Base-by-base conservation (phyloP, 352 stramenopile species). In the Pilasporangium apinafurcum region DNA sequence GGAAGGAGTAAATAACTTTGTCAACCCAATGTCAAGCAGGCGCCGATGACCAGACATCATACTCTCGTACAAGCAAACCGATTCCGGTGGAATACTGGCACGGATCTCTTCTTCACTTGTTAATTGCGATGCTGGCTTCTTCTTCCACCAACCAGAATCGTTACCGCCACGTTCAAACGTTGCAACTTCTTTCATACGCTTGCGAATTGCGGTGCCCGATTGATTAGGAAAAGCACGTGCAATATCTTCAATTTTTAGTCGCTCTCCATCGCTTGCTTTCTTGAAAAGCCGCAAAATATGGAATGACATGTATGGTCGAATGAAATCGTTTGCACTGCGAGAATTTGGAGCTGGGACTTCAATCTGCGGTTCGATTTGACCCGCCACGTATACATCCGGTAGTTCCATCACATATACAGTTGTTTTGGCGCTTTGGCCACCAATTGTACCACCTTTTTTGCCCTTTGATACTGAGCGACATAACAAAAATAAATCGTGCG, bases 31-130 rank as follows among this genome's bases (percentile, higher is more conserved):
- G 55, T 92, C 81, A 25, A 91, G 44, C 5, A 92, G 61, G 13
- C 74, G 64, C 16, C 79, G 56, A 42, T 92, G 78, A n/a, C 81
- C 81, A 22, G 77, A 78, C 81, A 92, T 92, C 78, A 90, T 90
- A 28, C 75, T 91, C 51, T 92, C 81, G 48, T 92, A 89, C 21
- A 92, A 59, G 44, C 81, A 92, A 13, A 92, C 81, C 18, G 69
- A 83, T 47, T 92, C 81, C 12, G 81, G 81, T 2, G 70, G 68
- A 37, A 92, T 83, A 32, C 59, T 86, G 2, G 70, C 71, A 16
- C 72, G 68, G 32, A 88, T 85, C 33, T 87, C 81, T 37, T 92
- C 81, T 38, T 89, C 76, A 37, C 64, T 88, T 35, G 78, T 73
- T 6, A 89, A 48, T 41, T 81, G 62, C 3, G 63, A 72, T 13